Base-by-base conservation (phyloP, 768 basidiomycete genomes). In the Pleurotus djamor region DNA sequence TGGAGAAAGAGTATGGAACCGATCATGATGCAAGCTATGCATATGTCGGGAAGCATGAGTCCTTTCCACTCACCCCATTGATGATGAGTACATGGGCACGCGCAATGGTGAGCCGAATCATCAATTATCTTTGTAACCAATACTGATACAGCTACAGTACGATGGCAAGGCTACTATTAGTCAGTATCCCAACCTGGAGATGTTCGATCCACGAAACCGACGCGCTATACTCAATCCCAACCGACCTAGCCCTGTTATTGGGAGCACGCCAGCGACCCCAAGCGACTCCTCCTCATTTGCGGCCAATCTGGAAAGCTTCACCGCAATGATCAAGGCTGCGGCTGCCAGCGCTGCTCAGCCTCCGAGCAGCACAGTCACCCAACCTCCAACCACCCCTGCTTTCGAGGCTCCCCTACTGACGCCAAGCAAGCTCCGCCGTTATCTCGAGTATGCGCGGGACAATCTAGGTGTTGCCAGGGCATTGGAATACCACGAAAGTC, bases 11-110 rank as follows among this genome's bases (percentile, higher is more conserved):
- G 36, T 65, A 60, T 21, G 47, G 47, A 16, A 65, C 63, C 37
- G 64, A 65, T 14, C 55, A 61, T 32, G 43, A 65, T 43, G 44
- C 36, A 2, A 55, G 62, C 8, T 63, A 61, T 21, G 63, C 52
- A 3, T 65, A 63, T 41, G 57, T 65, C 8, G 47, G 52, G 14
- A 28, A 51, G 3, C 48, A 49, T n/a, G 34, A 38, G 51, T 17
- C 38, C 41, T 43, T 58, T 12, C 50, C 44, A 12, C 57, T 65
- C 9, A 63, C 60, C 5, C 62, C 64, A 7, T 50, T 55, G 12
- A 65, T 65, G 64, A 58, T 65, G 41, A 63, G 61, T n/a, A 60
- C 60, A 14, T 65, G 64, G 64, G 41, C 36, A 4, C 37, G 57
- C 0, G 62, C 64, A 7, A 58, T 65, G 52, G 64, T 65, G n/a